Evolutionary conservation across 768 basidiomycete species (phyloP).

Genomic region (Kwoniella heveanensis): DNA sequence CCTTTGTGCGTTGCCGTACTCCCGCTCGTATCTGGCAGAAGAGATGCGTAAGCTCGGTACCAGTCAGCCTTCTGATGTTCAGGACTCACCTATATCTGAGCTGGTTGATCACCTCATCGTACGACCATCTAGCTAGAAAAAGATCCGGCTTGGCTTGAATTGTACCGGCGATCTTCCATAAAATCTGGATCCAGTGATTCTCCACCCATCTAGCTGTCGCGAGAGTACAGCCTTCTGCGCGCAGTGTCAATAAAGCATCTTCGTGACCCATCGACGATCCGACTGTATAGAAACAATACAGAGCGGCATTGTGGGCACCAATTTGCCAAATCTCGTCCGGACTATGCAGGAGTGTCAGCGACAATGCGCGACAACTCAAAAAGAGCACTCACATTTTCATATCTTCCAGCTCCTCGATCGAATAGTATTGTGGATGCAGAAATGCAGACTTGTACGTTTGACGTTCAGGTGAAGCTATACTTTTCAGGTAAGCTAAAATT

Average conservation of each 20-base stretch:
- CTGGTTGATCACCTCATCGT: slow-evolving; percentile 77
- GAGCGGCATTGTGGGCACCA: slow-evolving; percentile 29
- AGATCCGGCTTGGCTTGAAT: slow-evolving; percentile 70
- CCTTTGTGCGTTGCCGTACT: slow-evolving; percentile 73
- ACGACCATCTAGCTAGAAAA: slow-evolving; percentile 72
- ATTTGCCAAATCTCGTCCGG: slow-evolving; percentile 45
- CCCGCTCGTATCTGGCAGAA: slow-evolving; percentile 76
- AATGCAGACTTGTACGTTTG: slow-evolving; percentile 22
- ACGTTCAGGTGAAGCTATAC: slow-evolving; percentile 28
- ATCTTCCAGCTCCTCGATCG: slow-evolving; percentile 31
- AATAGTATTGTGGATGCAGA: slow-evolving; percentile 43
- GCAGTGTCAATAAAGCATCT: slow-evolving; percentile 33
- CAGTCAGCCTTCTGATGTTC: not conserved
- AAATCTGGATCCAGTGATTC: slow-evolving; percentile 84
- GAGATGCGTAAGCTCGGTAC: not conserved
- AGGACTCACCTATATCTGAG: slow-evolving; percentile 74
- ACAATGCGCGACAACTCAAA: not conserved
- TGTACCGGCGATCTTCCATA: slow-evolving; percentile 94
- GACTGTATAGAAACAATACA: slow-evolving; percentile 40
- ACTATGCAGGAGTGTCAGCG: slow-evolving; percentile 20
- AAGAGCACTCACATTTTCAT: slow-evolving; percentile 39
- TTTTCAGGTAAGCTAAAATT: slow-evolving; percentile 4
- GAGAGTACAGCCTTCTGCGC: slow-evolving; percentile 61
- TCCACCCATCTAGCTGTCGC: slow-evolving; percentile 80
- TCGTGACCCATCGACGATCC: slow-evolving; percentile 19